phyloP scores from a whole-genome alignment of 2,329 filamentous ascomycete genomes.

The Ophioceras dolichostomum region DNA sequence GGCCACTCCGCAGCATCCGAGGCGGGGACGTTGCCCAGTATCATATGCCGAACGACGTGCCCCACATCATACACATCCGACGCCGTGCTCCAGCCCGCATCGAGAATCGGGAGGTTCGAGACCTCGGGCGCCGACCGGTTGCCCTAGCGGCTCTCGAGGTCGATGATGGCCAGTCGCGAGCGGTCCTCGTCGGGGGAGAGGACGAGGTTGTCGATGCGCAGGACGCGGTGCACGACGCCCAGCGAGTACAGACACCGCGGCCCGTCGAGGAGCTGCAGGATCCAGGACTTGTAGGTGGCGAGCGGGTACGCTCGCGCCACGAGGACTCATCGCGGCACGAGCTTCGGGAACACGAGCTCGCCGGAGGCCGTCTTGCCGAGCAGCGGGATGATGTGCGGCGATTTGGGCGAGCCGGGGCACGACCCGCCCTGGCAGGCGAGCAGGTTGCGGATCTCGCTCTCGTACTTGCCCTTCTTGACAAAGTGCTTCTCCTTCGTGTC shows the following conservation, averaged over 20 bases:
- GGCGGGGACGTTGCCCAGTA: constrained; percentile 15
- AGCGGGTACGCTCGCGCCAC: neutral
- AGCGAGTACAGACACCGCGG: constrained; percentile 12
- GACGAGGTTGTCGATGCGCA: constrained; percentile 12
- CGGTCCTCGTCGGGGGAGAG: constrained; percentile 9
- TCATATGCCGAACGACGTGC: constrained; percentile 12
- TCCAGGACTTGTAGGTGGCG: constrained; percentile 6
- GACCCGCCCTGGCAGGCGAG: constrained; percentile 12
- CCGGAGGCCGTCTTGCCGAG: constrained; percentile 11
- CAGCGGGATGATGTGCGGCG: constrained; percentile 11
- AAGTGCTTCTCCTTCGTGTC: too few relatives aligned
- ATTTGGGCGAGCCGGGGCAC: constrained; percentile 7
- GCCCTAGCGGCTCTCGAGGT: constrained; percentile 16
- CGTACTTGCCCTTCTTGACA: constrained; percentile 14
- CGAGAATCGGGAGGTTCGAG: constrained; percentile 4
- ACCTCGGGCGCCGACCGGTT: constrained; percentile 12
- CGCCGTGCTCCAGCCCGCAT: constrained; percentile 6
- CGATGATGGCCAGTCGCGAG: constrained; percentile 10
- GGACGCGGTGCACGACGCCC: constrained; percentile 13
- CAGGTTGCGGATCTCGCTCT: constrained; percentile 14
- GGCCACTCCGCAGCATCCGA: constrained; percentile 14
- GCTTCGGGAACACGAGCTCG: constrained; percentile 13
- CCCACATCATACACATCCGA: constrained; percentile 17
- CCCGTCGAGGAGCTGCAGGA: constrained; percentile 12
- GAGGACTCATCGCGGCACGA: constrained; percentile 4